These are phyloP conservation scores for Zymoseptoria crescenta DNA, from an alignment of 2,329 filamentous ascomycete genomes.

Conservation along the genomic window DNA sequence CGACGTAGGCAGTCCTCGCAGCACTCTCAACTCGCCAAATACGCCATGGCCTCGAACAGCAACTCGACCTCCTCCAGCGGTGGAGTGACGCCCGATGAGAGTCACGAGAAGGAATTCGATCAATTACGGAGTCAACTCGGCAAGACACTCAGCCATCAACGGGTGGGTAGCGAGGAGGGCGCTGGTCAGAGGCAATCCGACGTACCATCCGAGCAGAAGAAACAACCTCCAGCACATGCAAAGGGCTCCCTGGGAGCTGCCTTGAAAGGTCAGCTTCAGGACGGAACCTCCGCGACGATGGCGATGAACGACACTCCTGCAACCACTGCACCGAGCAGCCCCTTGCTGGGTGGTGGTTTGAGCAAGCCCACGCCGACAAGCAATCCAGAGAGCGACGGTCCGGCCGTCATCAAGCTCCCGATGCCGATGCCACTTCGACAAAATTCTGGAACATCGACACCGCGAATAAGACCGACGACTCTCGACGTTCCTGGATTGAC, in stretches of 20 bases:
- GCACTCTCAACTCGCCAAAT: slow-evolving; percentile 24
- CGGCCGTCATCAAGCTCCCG: slow-evolving; percentile 38
- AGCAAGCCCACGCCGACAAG: slow-evolving; percentile 11
- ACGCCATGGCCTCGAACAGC: slow-evolving; percentile 24
- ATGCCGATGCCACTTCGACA: slow-evolving; percentile 53
- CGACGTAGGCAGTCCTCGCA: slow-evolving; percentile 29
- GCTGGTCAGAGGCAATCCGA: slow-evolving; percentile 1
- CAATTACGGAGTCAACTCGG: slow-evolving; percentile 25
- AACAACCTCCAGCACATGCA: not conserved
- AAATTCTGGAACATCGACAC: slow-evolving; percentile 69
- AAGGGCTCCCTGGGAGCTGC: slow-evolving; percentile 20
- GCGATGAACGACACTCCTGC: slow-evolving; percentile 56
- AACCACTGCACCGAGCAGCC: slow-evolving; percentile 53
- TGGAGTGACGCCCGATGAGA: slow-evolving; percentile 13
- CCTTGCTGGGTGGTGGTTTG: slow-evolving; percentile 10
- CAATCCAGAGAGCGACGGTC: slow-evolving; percentile 12
- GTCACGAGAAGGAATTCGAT: slow-evolving; percentile 22
- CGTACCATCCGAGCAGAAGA: not conserved
- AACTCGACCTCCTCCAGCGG: slow-evolving; percentile 11
- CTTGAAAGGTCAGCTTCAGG: slow-evolving; percentile 20
- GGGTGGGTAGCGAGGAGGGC: not conserved
- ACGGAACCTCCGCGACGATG: slow-evolving; percentile 19
- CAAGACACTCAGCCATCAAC: slow-evolving; percentile 20
- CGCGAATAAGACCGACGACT: slow-evolving; percentile 80
- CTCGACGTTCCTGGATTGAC: slow-evolving; percentile 96